phyloP scores from a whole-genome alignment of 2,329 filamentous ascomycete genomes.

The Didymellaceae sp. region DNA sequence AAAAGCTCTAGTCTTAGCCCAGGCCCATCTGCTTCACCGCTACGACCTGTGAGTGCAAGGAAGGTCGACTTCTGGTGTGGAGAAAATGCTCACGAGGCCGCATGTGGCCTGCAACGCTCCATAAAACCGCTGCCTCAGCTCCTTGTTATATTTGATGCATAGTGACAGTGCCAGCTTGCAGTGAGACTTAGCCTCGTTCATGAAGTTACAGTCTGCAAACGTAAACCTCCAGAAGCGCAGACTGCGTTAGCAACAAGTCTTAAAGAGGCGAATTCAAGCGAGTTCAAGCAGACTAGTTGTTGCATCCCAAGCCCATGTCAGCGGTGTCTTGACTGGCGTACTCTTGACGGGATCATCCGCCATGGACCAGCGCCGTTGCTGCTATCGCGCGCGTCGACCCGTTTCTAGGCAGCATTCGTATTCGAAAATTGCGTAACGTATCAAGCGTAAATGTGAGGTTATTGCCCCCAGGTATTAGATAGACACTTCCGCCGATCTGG shows the following conservation, averaged over 20 bases:
- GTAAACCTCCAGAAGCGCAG: too few relatives aligned
- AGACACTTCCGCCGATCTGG: slow-evolving; percentile 12
- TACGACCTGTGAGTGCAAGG: slow-evolving; percentile 11
- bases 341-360: slow-evolving; percentile 30
- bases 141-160: neutral
- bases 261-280: neutral
- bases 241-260: neutral
- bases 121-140: slow-evolving; percentile 1
- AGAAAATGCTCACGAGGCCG: slow-evolving; percentile 7
- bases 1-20: slow-evolving; percentile 16
- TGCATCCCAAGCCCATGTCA: slow-evolving; percentile 44
- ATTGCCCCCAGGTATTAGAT: slow-evolving; percentile 1
- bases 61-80: slow-evolving; percentile 3
- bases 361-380: slow-evolving; percentile 16
- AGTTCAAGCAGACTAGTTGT: slow-evolving; percentile 14
- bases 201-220: too few relatives aligned
- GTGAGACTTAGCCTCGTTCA: too few relatives aligned
- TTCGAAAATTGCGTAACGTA: slow-evolving; percentile 11
- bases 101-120: slow-evolving; percentile 1
- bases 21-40: slow-evolving; percentile 17
- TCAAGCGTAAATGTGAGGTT: slow-evolving; percentile 1
- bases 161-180: too few relatives aligned
- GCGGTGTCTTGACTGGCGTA: slow-evolving; percentile 34
- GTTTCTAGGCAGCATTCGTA: slow-evolving; percentile 8
- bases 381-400: slow-evolving; percentile 1